These are phyloP conservation scores for Yamadazyma taylorii DNA, from an alignment of 1,139 yeast genomes.

Conservation along the genomic window DNA sequence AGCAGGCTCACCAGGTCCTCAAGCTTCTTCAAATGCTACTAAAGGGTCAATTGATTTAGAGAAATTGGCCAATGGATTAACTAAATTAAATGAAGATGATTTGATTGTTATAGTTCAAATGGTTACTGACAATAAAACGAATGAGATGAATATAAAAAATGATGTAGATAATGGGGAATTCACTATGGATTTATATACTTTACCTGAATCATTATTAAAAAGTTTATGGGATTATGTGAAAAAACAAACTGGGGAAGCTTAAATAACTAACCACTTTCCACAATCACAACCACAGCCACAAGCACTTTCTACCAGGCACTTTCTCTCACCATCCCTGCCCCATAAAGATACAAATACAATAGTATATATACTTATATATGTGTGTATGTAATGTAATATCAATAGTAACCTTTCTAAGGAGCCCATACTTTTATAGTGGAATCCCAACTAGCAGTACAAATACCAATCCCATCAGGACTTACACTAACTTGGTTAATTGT, in stretches of 20 bases:
- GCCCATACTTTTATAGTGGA: constrained; percentile 64
- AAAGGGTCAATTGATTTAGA: constrained; percentile 85
- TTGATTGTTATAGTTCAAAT: constrained; percentile 92
- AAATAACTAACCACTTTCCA: constrained; percentile 5
- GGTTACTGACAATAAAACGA: constrained; percentile 95
- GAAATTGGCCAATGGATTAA: constrained; percentile 84
- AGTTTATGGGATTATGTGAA: constrained; percentile 94
- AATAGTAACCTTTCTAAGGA: constrained; percentile 12
- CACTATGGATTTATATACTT: constrained; percentile 90
- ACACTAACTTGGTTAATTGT: constrained; percentile 64
- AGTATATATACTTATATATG: constrained; percentile 1
- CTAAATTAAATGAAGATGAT: constrained; percentile 89
- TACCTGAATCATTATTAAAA: constrained; percentile 88
- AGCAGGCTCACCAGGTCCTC: constrained; percentile 1
- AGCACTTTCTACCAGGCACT: too few relatives aligned
- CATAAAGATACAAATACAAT: neutral
- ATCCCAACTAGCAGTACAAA: constrained; percentile 75
- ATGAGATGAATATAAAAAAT: constrained; percentile 94
- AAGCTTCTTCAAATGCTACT: constrained; percentile 32
- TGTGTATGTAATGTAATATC: constrained; percentile 2
- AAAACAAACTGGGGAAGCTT: constrained; percentile 53
- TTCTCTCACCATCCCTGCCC: too few relatives aligned
- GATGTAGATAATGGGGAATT: constrained; percentile 97
- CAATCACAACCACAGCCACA: too few relatives aligned
- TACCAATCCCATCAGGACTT: constrained; percentile 73